phyloP scores from a whole-genome alignment of 1,139 yeast genomes.

The Yamadazyma pseudoaaseri region DNA sequence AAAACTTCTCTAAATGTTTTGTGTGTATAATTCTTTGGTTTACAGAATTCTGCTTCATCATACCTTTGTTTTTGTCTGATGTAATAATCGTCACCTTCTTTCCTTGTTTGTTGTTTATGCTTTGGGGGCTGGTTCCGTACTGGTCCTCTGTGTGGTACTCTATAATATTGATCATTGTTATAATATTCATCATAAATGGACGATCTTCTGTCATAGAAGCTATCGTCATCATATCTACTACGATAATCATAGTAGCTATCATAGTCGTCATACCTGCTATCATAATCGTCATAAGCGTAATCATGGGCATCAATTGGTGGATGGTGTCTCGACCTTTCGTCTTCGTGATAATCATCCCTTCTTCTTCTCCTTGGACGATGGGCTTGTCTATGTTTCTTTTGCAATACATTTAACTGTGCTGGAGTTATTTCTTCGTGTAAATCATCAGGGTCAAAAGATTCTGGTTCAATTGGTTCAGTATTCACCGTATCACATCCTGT shows the following conservation, averaged over 20 bases:
- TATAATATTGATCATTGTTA: conserved; percentile 8
- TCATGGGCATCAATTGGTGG: neutral
- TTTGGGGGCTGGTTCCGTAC: neutral
- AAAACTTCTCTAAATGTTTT: conserved; percentile 43
- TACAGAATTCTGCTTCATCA: conserved; percentile 31
- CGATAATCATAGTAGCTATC: conserved; percentile 4
- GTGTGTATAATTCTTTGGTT: conserved; percentile 41
- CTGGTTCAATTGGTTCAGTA: conserved; percentile 7
- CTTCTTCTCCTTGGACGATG: conserved; percentile 7
- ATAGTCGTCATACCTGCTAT: conserved; percentile 3
- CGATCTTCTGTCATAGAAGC: conserved; percentile 7
- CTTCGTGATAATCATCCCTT: conserved; percentile 9
- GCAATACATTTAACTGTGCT: conserved; percentile 32
- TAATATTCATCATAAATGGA: conserved; percentile 13
- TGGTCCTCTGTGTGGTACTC: conserved; percentile 7
- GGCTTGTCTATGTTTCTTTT: conserved; percentile 13
- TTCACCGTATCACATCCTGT: conserved; percentile 8
- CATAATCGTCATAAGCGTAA: conserved; percentile 4
- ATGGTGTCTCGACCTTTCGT: neutral
- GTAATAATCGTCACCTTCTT: conserved; percentile 30
- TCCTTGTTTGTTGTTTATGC: conserved; percentile 2
- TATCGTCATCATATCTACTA: conserved; percentile 4
- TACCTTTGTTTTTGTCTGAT: conserved; percentile 35
- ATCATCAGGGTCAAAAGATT: conserved; percentile 28
- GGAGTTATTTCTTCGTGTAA: conserved; percentile 36